Conservation (phyloP, 805 yeast genomes). For the Suhomyces prunicola region DNA sequence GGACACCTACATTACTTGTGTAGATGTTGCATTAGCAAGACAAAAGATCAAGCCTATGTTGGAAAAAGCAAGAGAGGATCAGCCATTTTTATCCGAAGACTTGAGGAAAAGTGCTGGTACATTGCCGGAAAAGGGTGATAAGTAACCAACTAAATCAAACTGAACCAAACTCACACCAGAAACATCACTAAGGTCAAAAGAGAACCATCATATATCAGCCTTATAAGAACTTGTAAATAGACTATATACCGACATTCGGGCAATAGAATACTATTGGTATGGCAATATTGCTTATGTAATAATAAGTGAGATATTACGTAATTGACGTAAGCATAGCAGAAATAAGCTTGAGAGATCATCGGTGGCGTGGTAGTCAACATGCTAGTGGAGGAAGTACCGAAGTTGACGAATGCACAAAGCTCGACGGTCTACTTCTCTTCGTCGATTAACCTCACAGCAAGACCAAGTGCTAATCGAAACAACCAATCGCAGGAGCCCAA, state of each 20-base stretch:
- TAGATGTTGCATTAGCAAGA: conserved; percentile 63
- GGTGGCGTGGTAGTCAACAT: conserved; percentile 14
- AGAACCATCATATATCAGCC: background rate
- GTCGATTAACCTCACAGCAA: conserved; percentile 39
- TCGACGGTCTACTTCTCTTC: conserved; percentile 42
- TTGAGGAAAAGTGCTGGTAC: conserved; percentile 24
- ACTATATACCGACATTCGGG: background rate
- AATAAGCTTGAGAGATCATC: background rate
- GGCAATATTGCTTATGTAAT: background rate
- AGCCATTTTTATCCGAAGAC: conserved; percentile 58
- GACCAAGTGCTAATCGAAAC: conserved; percentile 25
- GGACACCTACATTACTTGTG: conserved; percentile 86
- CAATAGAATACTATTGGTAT: background rate
- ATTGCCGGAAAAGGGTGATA: conserved; percentile 22
- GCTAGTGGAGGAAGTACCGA: conserved; percentile 45
- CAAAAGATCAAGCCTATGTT: conserved; percentile 79
- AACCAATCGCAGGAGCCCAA: conserved; percentile 15
- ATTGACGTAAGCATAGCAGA: background rate
- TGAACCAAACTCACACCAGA: background rate
- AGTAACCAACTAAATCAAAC: background rate
- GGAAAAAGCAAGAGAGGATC: conserved; percentile 86
- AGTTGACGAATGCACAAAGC: conserved; percentile 23
- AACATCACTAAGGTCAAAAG: background rate
- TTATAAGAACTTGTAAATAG: background rate
- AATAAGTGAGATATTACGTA: background rate